These are phyloP conservation scores for Leucoagaricus sp. DNA, from an alignment of 1,284 basidiomycete genomes.

Conservation along the genomic window DNA sequence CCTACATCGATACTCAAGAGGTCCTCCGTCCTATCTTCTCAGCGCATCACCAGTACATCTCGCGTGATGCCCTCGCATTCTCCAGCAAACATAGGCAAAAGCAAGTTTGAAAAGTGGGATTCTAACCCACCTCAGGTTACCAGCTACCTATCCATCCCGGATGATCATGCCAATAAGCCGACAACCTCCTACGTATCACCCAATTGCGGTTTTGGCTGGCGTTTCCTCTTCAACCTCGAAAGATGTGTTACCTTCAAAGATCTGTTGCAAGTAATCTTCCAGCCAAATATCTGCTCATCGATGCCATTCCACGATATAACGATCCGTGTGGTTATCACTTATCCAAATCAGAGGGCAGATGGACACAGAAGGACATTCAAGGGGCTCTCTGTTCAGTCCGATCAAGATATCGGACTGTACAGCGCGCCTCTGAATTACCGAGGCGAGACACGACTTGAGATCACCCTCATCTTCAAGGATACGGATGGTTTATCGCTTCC, in stretches of 20 bases:
- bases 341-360: no score
- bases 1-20: no score
- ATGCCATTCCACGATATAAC: not conserved
- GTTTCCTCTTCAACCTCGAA: no score
- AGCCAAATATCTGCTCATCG: constrained; percentile 2
- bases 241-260: no score
- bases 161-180: not conserved
- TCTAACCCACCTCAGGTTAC: constrained; percentile 6
- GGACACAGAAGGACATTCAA: not conserved
- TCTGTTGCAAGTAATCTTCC: not conserved
- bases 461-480: not conserved
- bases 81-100: no score
- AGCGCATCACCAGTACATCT: no score
- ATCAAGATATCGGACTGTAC: not conserved
- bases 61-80: no score
- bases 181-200: not conserved
- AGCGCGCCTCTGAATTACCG: not conserved
- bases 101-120: not conserved
- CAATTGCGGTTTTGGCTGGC: not conserved
- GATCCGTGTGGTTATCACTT: no score
- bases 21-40: no score
- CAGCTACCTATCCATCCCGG: not conserved
- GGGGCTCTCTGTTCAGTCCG: not conserved
- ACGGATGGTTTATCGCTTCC: constrained; percentile 4
- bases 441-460: not conserved